Evolutionary conservation across 75 land plant species (phyloP).

Genomic region (Larix kaempferi): DNA sequence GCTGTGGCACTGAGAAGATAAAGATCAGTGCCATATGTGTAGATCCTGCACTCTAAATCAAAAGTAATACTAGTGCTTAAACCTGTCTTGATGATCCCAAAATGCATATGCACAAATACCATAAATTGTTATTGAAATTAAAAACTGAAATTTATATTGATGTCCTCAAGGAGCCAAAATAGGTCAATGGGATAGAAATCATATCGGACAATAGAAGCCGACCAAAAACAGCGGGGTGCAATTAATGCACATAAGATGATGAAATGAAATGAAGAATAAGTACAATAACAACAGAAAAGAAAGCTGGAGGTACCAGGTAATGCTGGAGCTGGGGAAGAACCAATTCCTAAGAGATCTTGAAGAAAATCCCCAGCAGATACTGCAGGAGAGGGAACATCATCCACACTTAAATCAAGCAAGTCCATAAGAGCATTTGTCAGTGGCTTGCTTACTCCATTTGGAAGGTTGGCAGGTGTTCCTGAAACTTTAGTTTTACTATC

Average conservation of each 20-base stretch:
- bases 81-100: too few relatives aligned
- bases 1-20: neutral
- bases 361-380: slow-evolving; percentile 70
- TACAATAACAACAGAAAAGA: too few relatives aligned
- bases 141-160: too few relatives aligned
- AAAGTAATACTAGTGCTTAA: neutral
- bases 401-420: slow-evolving; percentile 78
- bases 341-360: slow-evolving; percentile 69
- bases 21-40: neutral
- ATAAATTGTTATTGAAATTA: too few relatives aligned
- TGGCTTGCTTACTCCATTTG: slow-evolving; percentile 74
- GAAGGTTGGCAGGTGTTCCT: slow-evolving; percentile 40
- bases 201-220: neutral
- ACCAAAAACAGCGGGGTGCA: neutral
- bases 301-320: slow-evolving; percentile 31
- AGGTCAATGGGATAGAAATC: neutral
- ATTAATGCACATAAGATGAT: neutral
- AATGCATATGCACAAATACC: too few relatives aligned
- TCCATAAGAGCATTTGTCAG: slow-evolving; percentile 73
- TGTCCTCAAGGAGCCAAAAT: too few relatives aligned
- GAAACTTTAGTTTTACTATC: slow-evolving; percentile 17
- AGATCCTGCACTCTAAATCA: neutral
- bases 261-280: neutral
- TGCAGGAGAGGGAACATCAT: slow-evolving; percentile 60
- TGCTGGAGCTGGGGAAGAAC: slow-evolving; percentile 31